These are phyloP conservation scores for Glebionis coronaria DNA, from an alignment of 129 eudicot genomes.

Conservation along the genomic window DNA sequence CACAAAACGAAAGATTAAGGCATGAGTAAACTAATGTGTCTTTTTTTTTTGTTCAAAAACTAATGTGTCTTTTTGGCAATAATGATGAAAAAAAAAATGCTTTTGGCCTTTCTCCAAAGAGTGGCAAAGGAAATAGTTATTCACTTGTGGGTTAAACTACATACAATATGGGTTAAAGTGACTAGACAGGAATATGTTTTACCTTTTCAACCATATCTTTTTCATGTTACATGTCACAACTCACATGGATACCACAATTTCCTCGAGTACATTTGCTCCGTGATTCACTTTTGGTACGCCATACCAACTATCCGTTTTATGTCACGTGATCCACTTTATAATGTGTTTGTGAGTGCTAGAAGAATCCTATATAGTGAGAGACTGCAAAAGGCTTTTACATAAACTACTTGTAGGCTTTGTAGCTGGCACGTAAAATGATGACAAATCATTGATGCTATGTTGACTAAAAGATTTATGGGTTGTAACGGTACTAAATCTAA, in stretches of 20 bases:
- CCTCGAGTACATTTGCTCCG: conserved; percentile 8
- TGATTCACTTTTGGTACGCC: conserved; percentile 13
- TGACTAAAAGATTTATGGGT: too few relatives aligned
- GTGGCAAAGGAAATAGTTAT: not conserved
- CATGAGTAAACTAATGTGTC: too few relatives aligned
- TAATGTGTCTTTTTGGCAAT: too few relatives aligned
- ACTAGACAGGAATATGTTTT: not conserved
- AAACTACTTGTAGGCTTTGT: conserved; percentile 9
- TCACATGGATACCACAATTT: conserved; percentile 6
- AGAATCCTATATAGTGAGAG: not conserved
- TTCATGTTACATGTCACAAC: conserved; percentile 9
- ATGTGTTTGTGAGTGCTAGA: conserved; percentile 7
- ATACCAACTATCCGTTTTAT: conserved; percentile 9
- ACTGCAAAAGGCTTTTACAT: conserved; percentile 9
- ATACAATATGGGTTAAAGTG: not conserved
- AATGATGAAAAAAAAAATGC: too few relatives aligned
- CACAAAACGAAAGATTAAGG: too few relatives aligned
- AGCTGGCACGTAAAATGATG: conserved; percentile 18
- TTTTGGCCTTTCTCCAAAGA: not conserved
- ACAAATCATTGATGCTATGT: too few relatives aligned
- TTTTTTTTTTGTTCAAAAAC: too few relatives aligned
- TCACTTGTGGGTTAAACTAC: not conserved
- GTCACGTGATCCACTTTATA: conserved; percentile 21
- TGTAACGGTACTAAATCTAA: too few relatives aligned
- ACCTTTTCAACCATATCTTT: conserved; percentile 8